Conservation (phyloP, 2,329 filamentous ascomycete species). For the Apiospora marii region DNA sequence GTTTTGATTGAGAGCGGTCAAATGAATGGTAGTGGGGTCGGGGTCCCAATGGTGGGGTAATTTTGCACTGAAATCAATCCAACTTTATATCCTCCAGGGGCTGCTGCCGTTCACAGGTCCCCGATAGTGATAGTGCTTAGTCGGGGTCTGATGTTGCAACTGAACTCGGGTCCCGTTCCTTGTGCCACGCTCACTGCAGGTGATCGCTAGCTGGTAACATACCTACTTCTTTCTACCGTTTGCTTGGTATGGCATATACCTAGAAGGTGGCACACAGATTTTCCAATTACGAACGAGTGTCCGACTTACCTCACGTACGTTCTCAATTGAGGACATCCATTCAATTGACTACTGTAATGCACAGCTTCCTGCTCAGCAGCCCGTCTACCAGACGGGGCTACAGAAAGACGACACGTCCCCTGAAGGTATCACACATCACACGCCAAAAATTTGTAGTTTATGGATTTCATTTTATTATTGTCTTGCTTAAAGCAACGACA, state of each 20-base stretch:
- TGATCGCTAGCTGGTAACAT: background rate
- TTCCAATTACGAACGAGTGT: background rate
- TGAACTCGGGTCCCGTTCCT: background rate
- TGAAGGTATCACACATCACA: background rate
- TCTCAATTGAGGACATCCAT: background rate
- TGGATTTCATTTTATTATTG: background rate
- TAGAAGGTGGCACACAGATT: background rate
- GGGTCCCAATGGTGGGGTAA: constrained; percentile 1
- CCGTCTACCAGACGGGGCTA: background rate
- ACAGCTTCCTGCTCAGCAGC: background rate
- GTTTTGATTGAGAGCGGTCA: constrained; percentile 15
- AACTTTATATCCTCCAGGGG: background rate
- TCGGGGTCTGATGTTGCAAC: background rate
- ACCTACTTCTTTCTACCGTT: too few relatives aligned
- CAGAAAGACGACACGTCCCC: background rate
- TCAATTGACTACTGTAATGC: background rate
- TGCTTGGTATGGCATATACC: too few relatives aligned
- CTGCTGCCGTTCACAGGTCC: background rate
- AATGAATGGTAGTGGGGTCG: constrained; percentile 10
- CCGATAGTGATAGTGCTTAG: background rate
- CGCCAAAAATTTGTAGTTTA: background rate
- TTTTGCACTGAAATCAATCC: background rate
- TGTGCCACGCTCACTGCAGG: background rate
- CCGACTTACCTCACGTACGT: background rate
- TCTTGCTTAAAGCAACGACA: background rate